Base-by-base conservation (phyloP, 225 moss, liverwort and hornwort genomes). In the Bryum argenteum region DNA sequence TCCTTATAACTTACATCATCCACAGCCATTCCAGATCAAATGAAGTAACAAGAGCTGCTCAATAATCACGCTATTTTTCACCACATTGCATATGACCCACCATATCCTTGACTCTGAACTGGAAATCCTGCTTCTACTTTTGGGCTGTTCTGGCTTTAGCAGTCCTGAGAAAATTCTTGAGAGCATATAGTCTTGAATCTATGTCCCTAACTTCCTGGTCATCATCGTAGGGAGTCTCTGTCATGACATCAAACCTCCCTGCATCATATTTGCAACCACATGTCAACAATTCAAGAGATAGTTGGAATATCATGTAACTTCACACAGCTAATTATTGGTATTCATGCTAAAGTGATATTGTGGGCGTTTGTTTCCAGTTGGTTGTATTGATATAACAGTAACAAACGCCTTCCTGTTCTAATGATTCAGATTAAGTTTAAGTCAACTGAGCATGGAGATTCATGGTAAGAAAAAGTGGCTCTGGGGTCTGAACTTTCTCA, bases 121-220 rank as follows among this genome's bases (percentile, higher is more conserved):
- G 23, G 18, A 38, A 63, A 19, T 24, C 43, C 69, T 40, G 39
- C 28, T 44, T 77, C 55, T 67, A 78, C 55, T 71, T 82, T 67
- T 19, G 71, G n/a, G 22, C 68, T 40, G 79, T 54, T 63, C 66
- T 71, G 48, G 66, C 22, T 69, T 83, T 86, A 17, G 89, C 86
- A 68, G 71, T 74, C 66, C 66, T 75, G 1, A 84, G 63, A 43
- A 79, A 86, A 20, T 72, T 79, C 63, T 89, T 83, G 45, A 89
- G 86, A 61, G 89, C 81, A 79, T 81, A 75, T 22, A 89, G 51
- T 54, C 89, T 81, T 7, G 86, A 84, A 72, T 89, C 86, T 10
- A 86, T 86, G 48, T 86, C 83, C 63, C 71, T 59, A 10, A 82
- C 79, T 63, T 84, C 77, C 69, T 86, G 81, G 66, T 81, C 81